A percentile compares a stretch with the other conserved stretches of the same genome.
phyloP scores from a whole-genome alignment of 2,329 filamentous ascomycete species.

The Plectosphaerella cucumerina region DNA sequence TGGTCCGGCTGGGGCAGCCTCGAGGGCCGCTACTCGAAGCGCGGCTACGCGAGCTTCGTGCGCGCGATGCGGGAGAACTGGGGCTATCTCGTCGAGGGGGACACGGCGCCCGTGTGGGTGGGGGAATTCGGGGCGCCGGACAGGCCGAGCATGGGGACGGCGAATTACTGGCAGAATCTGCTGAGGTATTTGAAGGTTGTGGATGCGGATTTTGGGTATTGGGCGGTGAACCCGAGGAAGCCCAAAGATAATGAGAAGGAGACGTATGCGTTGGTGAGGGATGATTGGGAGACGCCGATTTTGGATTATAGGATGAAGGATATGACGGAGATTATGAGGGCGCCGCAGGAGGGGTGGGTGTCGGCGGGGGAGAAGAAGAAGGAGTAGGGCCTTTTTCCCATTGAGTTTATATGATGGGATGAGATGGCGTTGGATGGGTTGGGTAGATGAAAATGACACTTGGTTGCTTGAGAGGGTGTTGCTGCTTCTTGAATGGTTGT shows the following conservation, averaged over 20 bases:
- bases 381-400: too few species aligned
- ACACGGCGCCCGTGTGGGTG: slow-evolving; percentile 62
- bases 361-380: too few species aligned
- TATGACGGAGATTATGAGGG: slow-evolving; percentile 49
- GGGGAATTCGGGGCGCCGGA: slow-evolving; percentile 61
- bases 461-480: too few species aligned
- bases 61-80: slow-evolving; percentile 61
- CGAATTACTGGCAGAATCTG: slow-evolving; percentile 63
- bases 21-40: slow-evolving; percentile 55
- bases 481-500: too few species aligned
- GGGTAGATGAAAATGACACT: too few species aligned
- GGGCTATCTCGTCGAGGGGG: slow-evolving; percentile 56
- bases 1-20: slow-evolving; percentile 67
- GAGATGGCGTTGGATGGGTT: too few species aligned
- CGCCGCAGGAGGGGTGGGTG: slow-evolving; percentile 2
- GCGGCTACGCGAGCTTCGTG: slow-evolving; percentile 59
- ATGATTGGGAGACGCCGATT: slow-evolving; percentile 61
- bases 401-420: too few species aligned
- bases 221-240: slow-evolving; percentile 66
- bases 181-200: slow-evolving; percentile 52
- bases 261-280: slow-evolving; percentile 56
- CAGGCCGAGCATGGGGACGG: slow-evolving; percentile 48
- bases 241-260: slow-evolving; percentile 52
- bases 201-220: slow-evolving; percentile 66
- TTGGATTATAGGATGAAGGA: slow-evolving; percentile 61